A percentile compares a stretch with the other conserved stretches of the same genome.
Evolutionary conservation across 202 grass and related monocot genomes (phyloP).

Genomic region (Panicum hallii): DNA sequence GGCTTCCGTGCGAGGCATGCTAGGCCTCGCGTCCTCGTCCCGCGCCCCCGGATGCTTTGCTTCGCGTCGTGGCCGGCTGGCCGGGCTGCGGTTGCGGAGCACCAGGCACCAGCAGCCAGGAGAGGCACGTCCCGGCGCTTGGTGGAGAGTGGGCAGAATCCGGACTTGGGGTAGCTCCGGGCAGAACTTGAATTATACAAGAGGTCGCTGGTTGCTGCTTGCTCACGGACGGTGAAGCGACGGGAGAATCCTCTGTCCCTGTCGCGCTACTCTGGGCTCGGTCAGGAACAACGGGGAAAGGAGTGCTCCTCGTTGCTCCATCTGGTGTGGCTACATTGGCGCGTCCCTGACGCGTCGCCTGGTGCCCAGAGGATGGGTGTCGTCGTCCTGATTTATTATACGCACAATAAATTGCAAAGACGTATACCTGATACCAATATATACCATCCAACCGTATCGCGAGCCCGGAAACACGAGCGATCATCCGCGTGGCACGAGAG

Average conservation of each 20-base stretch:
- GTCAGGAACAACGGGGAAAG: not conserved
- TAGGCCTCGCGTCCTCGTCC: not conserved
- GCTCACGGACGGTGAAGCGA: not conserved
- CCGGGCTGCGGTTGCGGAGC: not conserved
- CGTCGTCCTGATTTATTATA: not conserved
- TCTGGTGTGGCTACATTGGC: not conserved
- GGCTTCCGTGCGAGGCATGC: constrained; percentile 5
- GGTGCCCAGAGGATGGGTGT: not conserved
- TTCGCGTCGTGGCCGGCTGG: not conserved
- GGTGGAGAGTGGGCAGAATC: too few species aligned
- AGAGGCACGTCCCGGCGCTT: not conserved
- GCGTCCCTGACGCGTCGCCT: not conserved
- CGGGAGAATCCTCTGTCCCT: not conserved
- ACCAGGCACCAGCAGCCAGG: not conserved
- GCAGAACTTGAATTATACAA: not conserved
- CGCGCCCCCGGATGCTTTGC: not conserved
- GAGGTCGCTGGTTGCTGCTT: not conserved
- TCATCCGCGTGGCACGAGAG: not conserved
- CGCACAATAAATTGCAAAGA: not conserved
- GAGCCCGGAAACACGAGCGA: too few species aligned
- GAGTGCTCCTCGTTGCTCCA: not conserved
- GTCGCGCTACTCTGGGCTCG: not conserved
- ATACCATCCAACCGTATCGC: constrained; percentile 16
- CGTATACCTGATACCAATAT: not conserved
- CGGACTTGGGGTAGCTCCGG: too few species aligned